Conservation (phyloP, 1,139 yeast genomes). For the Sugiyamaella sp. region DNA sequence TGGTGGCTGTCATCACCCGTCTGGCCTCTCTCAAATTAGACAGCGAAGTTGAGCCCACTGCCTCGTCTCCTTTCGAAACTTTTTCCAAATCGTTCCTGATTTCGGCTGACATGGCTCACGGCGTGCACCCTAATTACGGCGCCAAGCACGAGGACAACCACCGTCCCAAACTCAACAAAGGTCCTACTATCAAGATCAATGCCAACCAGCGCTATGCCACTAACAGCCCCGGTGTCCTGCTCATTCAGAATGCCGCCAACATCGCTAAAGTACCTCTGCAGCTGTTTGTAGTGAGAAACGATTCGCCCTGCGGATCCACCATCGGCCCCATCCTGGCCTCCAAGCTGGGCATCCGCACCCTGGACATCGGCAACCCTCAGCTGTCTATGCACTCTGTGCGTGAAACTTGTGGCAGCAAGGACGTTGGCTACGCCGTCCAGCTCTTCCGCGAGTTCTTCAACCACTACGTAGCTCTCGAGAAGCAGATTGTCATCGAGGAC, state of each 20-base stretch:
- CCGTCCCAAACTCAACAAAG: constrained; percentile 78
- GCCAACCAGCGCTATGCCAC: constrained; percentile 97
- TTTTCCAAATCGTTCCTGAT: constrained; percentile 83
- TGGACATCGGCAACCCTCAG: constrained; percentile 94
- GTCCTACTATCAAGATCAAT: constrained; percentile 91
- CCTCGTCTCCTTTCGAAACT: constrained; percentile 54
- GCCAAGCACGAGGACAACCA: constrained; percentile 75
- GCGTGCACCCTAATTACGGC: constrained; percentile 89
- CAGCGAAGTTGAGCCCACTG: constrained; percentile 39
- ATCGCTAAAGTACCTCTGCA: constrained; percentile 55
- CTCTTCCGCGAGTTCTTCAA: constrained; percentile 67
- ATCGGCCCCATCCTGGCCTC: constrained; percentile 94
- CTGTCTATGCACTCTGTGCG: constrained; percentile 94
- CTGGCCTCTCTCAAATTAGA: constrained; percentile 54
- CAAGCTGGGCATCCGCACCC: constrained; percentile 82
- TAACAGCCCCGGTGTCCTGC: constrained; percentile 83
- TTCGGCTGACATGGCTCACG: constrained; percentile 97
- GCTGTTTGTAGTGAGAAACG: constrained; percentile 86
- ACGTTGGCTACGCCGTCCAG: constrained; percentile 62
- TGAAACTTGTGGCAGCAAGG: constrained; percentile 87
- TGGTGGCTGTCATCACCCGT: constrained; percentile 76
- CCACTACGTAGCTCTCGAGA: constrained; percentile 34
- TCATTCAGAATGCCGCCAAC: constrained; percentile 73
- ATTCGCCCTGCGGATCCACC: constrained; percentile 94
- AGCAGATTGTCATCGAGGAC: constrained; percentile 32